phyloP scores from a whole-genome alignment of 306 rosid genomes.

The Vigna nakashimae region DNA sequence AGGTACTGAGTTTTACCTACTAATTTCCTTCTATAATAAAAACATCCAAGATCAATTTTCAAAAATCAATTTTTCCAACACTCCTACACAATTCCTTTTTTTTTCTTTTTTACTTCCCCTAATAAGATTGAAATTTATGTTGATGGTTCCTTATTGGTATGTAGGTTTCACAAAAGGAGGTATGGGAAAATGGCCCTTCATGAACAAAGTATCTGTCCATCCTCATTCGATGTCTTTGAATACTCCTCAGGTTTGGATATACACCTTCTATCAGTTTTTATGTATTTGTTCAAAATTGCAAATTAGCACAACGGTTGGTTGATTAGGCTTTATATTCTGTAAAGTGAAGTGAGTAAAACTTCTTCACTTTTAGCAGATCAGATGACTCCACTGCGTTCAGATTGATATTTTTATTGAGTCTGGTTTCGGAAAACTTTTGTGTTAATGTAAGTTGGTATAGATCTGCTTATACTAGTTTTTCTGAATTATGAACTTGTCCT shows the following conservation, averaged over 20 bases:
- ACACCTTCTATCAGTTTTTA: background rate
- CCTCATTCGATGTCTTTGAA: slow-evolving; percentile 66
- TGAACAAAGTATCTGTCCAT: slow-evolving; percentile 59
- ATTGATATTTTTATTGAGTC: slow-evolving; percentile 29
- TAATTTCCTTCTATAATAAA: background rate
- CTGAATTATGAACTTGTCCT: background rate
- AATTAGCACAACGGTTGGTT: slow-evolving; percentile 5
- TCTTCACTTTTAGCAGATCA: slow-evolving; percentile 7
- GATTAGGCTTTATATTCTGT: slow-evolving; percentile 2
- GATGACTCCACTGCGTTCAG: slow-evolving; percentile 7
- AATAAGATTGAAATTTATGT: slow-evolving; percentile 10
- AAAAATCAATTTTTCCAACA: background rate
- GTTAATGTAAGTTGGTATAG: slow-evolving; percentile 2
- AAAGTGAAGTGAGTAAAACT: slow-evolving; percentile 2
- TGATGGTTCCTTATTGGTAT: slow-evolving; percentile 40
- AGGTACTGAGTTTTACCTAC: background rate
- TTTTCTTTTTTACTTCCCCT: background rate
- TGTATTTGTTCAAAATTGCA: slow-evolving; percentile 16
- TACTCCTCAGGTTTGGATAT: slow-evolving; percentile 59
- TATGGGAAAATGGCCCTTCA: slow-evolving; percentile 65
- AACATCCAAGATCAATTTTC: background rate
- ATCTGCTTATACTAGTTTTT: slow-evolving; percentile 15
- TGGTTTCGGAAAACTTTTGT: background rate
- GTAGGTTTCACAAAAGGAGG: slow-evolving; percentile 51
- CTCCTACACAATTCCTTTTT: slow-evolving; percentile 1